A percentile compares a stretch with the other conserved stretches of the same genome.
Conservation (phyloP, 208 protist genomes). For the Acanthamoeba quina region DNA sequence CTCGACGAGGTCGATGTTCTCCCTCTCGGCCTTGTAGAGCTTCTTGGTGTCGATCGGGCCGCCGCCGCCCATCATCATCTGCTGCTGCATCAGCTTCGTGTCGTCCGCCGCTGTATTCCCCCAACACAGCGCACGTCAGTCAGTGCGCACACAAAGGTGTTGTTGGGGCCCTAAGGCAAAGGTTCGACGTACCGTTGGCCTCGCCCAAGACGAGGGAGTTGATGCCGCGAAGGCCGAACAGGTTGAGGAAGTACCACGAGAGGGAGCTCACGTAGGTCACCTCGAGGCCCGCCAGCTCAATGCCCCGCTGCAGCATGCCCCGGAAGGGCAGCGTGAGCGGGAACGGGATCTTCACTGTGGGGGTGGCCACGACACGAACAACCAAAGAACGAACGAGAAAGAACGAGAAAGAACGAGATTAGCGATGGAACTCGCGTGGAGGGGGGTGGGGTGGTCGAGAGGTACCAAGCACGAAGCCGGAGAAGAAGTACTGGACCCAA, state of each 20-base stretch:
- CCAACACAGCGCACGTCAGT: not conserved
- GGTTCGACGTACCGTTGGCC: slow-evolving; percentile 86
- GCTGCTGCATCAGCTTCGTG: slow-evolving; percentile 79
- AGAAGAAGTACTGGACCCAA: slow-evolving; percentile 97
- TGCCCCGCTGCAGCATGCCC: slow-evolving; percentile 96
- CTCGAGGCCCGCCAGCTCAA: slow-evolving; percentile 95
- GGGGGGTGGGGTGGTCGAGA: slow-evolving; percentile 79
- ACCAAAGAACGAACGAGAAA: not conserved
- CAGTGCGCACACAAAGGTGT: not conserved
- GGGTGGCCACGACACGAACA: no score
- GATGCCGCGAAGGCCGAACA: slow-evolving; percentile 95
- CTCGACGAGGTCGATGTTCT: slow-evolving; percentile 85
- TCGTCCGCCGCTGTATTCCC: slow-evolving; percentile 84
- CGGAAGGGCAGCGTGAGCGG: slow-evolving; percentile 94
- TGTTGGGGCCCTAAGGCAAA: not conserved
- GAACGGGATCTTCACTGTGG: slow-evolving; percentile 93
- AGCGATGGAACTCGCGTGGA: not conserved
- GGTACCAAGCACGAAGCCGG: slow-evolving; percentile 96
- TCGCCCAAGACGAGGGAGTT: slow-evolving; percentile 94
- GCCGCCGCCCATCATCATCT: slow-evolving; percentile 71
- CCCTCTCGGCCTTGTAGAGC: slow-evolving; percentile 83
- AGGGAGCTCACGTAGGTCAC: slow-evolving; percentile 96
- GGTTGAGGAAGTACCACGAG: slow-evolving; percentile 96
- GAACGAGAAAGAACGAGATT: not conserved
- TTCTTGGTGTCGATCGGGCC: slow-evolving; percentile 78